Percentiles rank a stretch among this genome's conserved stretches.
phyloP scores from a whole-genome alignment of 371 early-diverging fungal species.

The Syncephalastrum monosporum region DNA sequence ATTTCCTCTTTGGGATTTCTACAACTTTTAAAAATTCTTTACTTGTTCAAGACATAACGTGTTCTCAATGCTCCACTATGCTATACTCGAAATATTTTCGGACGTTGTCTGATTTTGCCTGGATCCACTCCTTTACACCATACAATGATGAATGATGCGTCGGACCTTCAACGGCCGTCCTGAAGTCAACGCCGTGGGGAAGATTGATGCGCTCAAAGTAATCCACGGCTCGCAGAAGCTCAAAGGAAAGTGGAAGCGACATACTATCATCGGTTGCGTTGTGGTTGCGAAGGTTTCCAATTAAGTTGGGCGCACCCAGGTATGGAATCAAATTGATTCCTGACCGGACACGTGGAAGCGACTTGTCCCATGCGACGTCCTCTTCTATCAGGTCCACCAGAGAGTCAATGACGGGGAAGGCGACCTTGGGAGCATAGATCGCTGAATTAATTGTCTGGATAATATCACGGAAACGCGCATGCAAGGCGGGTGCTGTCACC shows the following conservation, averaged over 20 bases:
- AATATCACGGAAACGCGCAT: no score
- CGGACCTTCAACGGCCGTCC: constrained; percentile 6
- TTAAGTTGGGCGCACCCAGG: not conserved
- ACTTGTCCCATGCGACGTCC: constrained; percentile 21
- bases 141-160: constrained; percentile 5
- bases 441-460: no score
- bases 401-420: no score
- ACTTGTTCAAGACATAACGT: no score
- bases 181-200: not conserved
- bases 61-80: no score
- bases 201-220: constrained; percentile 1
- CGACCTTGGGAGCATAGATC: no score
- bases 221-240: not conserved
- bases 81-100: no score
- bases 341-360: constrained; percentile 11
- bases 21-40: no score
- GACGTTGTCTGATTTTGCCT: no score
- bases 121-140: constrained; percentile 7
- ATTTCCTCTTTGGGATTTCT: no score
- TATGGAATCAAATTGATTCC: not conserved
- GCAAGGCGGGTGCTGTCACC: no score
- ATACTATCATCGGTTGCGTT: not conserved
- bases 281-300: not conserved
- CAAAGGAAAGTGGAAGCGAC: constrained; percentile 5
- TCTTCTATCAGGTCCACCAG: no score